Evolutionary conservation across 179 eudicot genomes (phyloP).

Genomic region (Spergularia azorica): DNA sequence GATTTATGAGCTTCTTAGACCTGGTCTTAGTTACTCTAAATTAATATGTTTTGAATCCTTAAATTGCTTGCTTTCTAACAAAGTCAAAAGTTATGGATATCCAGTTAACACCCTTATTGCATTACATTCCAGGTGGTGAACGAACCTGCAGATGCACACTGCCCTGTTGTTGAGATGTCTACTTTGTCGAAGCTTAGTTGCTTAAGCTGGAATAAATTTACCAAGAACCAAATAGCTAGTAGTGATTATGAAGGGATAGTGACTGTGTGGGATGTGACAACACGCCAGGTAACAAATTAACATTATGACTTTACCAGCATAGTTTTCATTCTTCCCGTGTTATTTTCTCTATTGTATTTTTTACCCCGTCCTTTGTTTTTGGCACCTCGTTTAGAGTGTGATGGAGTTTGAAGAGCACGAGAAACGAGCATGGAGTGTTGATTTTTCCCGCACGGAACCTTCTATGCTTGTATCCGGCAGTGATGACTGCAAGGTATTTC

Average conservation of each 20-base stretch:
- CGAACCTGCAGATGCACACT: constrained; percentile 62
- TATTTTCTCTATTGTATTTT: not conserved
- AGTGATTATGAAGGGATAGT: constrained; percentile 81
- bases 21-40: not conserved
- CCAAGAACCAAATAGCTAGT: constrained; percentile 70
- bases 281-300: constrained; percentile 51
- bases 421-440: constrained; percentile 79
- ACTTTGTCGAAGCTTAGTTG: constrained; percentile 71
- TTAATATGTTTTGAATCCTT: not conserved
- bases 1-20: not conserved
- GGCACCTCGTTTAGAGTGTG: constrained; percentile 46
- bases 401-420: constrained; percentile 81
- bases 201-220: constrained; percentile 75
- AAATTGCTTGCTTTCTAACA: not conserved
- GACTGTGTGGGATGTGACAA: constrained; percentile 75
- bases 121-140: constrained; percentile 59
- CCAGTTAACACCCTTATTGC: not conserved
- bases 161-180: constrained; percentile 77
- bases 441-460: constrained; percentile 69
- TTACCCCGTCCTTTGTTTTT: not conserved
- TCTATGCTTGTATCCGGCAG: constrained; percentile 78
- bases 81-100: not conserved
- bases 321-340: not conserved
- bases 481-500: constrained; percentile 68
- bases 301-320: not conserved